Conservation (phyloP, 148 eudicot genomes). For the Chenopodium berlandieri region DNA sequence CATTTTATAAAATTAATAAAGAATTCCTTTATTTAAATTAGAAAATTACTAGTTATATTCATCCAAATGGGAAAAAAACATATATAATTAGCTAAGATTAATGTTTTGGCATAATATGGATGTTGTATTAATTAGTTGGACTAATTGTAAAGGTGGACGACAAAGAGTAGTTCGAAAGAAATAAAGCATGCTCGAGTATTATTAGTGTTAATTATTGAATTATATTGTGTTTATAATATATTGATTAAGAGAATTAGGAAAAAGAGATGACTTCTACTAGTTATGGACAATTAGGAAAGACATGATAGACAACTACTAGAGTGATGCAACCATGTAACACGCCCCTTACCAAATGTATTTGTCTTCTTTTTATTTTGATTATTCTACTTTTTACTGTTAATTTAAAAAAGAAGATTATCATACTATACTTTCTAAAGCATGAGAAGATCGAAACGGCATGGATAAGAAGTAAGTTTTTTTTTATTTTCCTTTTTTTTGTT, state of each 20-base stretch:
- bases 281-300: constrained; percentile 29
- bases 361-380: constrained; percentile 19
- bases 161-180: constrained; percentile 35
- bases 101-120: constrained; percentile 30
- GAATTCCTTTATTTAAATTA: background rate
- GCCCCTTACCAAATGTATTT: constrained; percentile 26
- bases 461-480: too few relatives aligned
- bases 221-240: background rate
- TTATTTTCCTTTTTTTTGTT: too few relatives aligned
- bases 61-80: constrained; percentile 30
- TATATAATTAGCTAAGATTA: constrained; percentile 3
- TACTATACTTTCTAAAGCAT: background rate
- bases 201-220: constrained; percentile 15
- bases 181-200: constrained; percentile 20
- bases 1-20: background rate
- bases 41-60: background rate
- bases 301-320: constrained; percentile 36
- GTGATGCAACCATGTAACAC: constrained; percentile 35
- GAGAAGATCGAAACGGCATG: background rate
- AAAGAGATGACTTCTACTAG: constrained; percentile 7
- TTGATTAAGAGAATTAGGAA: background rate
- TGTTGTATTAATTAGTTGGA: constrained; percentile 27
- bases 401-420: background rate
- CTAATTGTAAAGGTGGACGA: constrained; percentile 4
- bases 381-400: background rate